These are phyloP conservation scores for Licmophora abbreviata DNA, from an alignment of 108 stramenopile species.

Conservation along the genomic window DNA sequence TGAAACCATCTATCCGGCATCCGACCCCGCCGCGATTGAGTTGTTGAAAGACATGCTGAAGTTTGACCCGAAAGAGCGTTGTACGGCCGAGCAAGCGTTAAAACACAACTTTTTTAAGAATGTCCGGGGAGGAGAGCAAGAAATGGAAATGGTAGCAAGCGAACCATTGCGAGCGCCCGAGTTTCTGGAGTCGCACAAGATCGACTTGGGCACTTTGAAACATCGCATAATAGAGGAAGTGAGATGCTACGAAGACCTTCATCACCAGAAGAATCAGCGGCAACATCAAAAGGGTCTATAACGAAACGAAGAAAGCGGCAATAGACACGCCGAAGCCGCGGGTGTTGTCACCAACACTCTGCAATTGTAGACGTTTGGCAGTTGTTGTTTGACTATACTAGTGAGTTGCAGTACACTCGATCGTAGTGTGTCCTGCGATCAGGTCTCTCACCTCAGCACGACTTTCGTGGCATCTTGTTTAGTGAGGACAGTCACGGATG, in stretches of 20 bases:
- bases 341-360: no score
- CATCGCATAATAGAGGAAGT: conserved; percentile 71
- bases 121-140: conserved; percentile 54
- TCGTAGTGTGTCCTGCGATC: no score
- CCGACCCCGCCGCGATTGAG: conserved; percentile 77
- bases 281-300: no score
- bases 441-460: no score
- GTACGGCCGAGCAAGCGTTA: conserved; percentile 89
- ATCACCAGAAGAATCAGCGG: no score
- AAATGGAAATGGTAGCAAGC: conserved; percentile 40
- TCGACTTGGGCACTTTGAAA: conserved; percentile 64
- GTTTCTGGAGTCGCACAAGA: conserved; percentile 56
- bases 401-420: no score
- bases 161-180: conserved; percentile 51
- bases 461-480: no score
- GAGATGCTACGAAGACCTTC: conserved; percentile 69
- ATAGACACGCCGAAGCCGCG: no score
- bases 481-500: no score
- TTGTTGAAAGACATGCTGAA: conserved; percentile 88
- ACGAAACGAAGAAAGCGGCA: no score
- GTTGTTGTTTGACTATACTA: no score
- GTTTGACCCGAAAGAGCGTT: conserved; percentile 87
- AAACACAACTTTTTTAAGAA: conserved; percentile 81
- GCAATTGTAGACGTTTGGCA: no score
- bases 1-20: conserved; percentile 61